These are phyloP conservation scores for Eucalyptus sideroxylon DNA, from an alignment of 345 rosid species.

Conservation along the genomic window DNA sequence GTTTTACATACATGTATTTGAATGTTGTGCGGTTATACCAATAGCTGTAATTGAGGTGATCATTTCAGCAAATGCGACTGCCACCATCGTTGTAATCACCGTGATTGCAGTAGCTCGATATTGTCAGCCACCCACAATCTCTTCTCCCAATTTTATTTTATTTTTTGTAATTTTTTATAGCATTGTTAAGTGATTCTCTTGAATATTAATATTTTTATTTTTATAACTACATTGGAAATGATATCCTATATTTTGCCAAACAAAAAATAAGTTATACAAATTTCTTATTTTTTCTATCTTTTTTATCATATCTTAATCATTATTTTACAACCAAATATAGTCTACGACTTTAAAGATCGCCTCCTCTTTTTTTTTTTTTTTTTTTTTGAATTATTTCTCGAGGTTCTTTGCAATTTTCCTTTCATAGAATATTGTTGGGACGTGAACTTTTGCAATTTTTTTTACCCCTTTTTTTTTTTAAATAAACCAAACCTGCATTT, in stretches of 20 bases:
- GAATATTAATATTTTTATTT: neutral
- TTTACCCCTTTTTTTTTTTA: neutral
- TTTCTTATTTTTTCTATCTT: neutral
- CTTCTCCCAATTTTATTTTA: neutral
- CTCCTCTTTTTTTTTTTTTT: neutral
- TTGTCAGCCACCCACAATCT: neutral
- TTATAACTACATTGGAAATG: neutral
- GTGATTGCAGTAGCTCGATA: neutral
- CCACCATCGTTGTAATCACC: rapidly evolving
- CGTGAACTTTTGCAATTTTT: neutral
- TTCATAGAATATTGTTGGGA: neutral
- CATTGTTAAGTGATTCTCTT: neutral
- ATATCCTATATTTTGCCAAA: neutral
- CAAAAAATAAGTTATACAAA: neutral
- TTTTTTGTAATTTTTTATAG: neutral
- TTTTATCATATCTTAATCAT: neutral
- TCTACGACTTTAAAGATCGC: neutral
- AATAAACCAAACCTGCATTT: neutral
- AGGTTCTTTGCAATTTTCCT: neutral
- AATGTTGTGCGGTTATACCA: neutral
- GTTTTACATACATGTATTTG: neutral
- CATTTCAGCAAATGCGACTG: rapidly evolving
- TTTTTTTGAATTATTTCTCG: neutral
- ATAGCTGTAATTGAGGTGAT: neutral
- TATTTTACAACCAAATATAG: neutral